Evolutionary conservation across 768 basidiomycete species (phyloP).

Genomic region (Psilocybe tampanensis): DNA sequence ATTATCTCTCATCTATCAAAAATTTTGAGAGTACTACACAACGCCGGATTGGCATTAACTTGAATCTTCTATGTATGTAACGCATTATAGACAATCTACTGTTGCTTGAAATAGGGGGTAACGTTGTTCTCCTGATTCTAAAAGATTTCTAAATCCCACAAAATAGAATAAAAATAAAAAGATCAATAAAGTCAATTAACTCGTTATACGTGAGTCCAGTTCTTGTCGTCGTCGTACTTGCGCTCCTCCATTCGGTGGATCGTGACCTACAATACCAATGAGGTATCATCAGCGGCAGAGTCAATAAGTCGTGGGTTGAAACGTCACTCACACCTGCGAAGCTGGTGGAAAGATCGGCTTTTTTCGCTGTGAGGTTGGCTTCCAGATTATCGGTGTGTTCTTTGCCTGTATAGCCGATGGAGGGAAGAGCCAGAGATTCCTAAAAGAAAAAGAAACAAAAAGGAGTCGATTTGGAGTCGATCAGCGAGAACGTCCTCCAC

Average conservation of each 20-base stretch:
- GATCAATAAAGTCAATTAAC: too few species aligned
- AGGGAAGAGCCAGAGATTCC: background rate
- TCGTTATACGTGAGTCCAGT: constrained; percentile 3
- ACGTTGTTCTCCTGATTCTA: too few species aligned
- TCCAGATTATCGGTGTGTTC: background rate
- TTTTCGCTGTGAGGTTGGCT: background rate
- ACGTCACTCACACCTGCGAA: background rate
- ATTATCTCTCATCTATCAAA: too few species aligned
- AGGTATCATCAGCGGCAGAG: too few species aligned
- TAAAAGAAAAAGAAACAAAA: background rate
- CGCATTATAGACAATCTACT: too few species aligned
- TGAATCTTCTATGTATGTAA: too few species aligned
- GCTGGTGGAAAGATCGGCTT: background rate
- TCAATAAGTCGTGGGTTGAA: background rate
- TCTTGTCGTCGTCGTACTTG: constrained; percentile 1
- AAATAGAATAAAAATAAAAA: too few species aligned
- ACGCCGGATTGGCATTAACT: too few species aligned
- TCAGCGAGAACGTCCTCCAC: background rate
- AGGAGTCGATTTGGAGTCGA: too few species aligned
- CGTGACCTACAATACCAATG: background rate
- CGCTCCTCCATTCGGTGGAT: background rate
- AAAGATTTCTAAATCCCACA: too few species aligned
- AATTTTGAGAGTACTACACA: too few species aligned
- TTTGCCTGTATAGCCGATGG: background rate
- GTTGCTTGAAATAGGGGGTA: too few species aligned